A percentile compares a stretch with the other conserved stretches of the same genome.
These are phyloP conservation scores for Aspergillus heteromorphus DNA, from an alignment of 495 filamentous ascomycete genomes.

Conservation along the genomic window DNA sequence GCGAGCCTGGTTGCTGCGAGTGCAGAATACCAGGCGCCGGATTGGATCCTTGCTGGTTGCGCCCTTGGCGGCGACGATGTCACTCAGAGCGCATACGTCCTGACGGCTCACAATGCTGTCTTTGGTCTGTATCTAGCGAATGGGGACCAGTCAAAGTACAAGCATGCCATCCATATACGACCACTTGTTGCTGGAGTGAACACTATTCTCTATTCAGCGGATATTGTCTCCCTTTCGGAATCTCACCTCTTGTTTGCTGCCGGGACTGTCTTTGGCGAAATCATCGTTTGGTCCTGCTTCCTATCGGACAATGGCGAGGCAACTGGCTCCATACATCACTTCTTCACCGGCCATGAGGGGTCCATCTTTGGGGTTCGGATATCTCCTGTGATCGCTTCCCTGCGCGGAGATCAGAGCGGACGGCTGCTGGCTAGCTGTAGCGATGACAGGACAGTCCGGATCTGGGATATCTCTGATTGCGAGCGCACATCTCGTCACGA, in stretches of 20 bases:
- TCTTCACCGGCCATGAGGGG: constrained; percentile 86
- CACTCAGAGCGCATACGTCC: constrained; percentile 33
- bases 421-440: constrained; percentile 84
- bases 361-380: constrained; percentile 87
- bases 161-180: constrained; percentile 24
- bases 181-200: constrained; percentile 62
- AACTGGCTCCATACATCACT: constrained; percentile 51
- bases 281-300: constrained; percentile 79
- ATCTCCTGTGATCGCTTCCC: constrained; percentile 50
- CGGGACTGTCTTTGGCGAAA: constrained; percentile 90
- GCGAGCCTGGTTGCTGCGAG: constrained; percentile 19
- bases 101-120: constrained; percentile 83
- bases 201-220: constrained; percentile 84
- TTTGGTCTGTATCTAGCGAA: constrained; percentile 37
- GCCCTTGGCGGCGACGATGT: constrained; percentile 19
- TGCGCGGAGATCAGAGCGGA: constrained; percentile 27
- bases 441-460: constrained; percentile 83
- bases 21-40: constrained; percentile 46
- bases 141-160: constrained; percentile 14
- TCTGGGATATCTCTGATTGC: constrained; percentile 75
- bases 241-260: constrained; percentile 68
- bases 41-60: constrained; percentile 82
- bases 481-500: constrained; percentile 25
- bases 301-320: constrained; percentile 16
- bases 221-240: constrained; percentile 54